These are phyloP conservation scores for Diospyros lotus DNA, from an alignment of 148 eudicot genomes.

Conservation along the genomic window DNA sequence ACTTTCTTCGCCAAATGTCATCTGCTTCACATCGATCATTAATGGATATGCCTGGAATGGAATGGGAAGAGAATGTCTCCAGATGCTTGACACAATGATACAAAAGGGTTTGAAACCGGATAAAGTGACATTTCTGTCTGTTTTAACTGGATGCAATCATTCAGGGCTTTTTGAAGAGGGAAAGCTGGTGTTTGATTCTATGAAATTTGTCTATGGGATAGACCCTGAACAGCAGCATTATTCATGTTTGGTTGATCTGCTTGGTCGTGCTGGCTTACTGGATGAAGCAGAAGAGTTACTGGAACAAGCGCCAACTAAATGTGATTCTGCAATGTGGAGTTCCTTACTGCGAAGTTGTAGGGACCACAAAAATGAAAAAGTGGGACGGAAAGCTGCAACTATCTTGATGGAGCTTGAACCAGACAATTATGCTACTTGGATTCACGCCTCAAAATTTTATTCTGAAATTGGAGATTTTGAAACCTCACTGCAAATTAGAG, in stretches of 20 bases:
- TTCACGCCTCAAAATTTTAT: constrained; percentile 60
- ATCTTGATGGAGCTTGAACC: constrained; percentile 54
- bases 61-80: constrained; percentile 55
- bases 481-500: constrained; percentile 36
- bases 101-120: constrained; percentile 61
- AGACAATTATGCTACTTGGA: constrained; percentile 42
- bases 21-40: constrained; percentile 64
- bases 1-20: constrained; percentile 46
- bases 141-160: constrained; percentile 68
- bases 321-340: constrained; percentile 59
- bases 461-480: constrained; percentile 62
- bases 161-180: constrained; percentile 78
- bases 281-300: constrained; percentile 62
- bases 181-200: constrained; percentile 42
- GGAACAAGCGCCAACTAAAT: constrained; percentile 28
- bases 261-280: constrained; percentile 60
- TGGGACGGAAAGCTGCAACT: constrained; percentile 51
- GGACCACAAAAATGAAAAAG: constrained; percentile 45
- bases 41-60: constrained; percentile 71
- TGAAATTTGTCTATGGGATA: constrained; percentile 40
- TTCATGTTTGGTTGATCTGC: constrained; percentile 71
- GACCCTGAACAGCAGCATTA: constrained; percentile 58
- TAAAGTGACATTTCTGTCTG: constrained; percentile 67
- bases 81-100: constrained; percentile 51
- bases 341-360: constrained; percentile 73